Conservation (phyloP, 805 yeast genomes). For the Zygoascus flipseniorum region DNA sequence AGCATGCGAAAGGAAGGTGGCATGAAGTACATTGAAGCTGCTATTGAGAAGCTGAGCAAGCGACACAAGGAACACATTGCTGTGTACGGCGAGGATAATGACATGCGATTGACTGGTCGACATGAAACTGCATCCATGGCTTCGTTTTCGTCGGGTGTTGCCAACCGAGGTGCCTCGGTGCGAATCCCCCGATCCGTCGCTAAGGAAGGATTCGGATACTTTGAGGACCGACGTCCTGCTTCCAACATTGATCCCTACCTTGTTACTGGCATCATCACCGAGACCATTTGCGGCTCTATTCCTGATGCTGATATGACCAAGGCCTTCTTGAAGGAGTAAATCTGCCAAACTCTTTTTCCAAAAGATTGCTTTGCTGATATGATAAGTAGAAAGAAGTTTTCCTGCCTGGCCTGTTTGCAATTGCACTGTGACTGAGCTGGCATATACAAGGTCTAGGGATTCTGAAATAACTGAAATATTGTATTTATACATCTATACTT, state of each 20-base stretch:
- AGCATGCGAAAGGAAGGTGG: conserved; percentile 93
- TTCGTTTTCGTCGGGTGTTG: conserved; percentile 91
- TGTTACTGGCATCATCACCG: conserved; percentile 97
- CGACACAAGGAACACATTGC: conserved; percentile 96
- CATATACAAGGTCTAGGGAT: background rate
- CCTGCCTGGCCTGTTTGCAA: too few relatives aligned
- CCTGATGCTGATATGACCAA: conserved; percentile 92
- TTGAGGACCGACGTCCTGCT: conserved; percentile 99
- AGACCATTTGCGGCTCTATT: conserved; percentile 90
- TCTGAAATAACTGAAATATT: background rate
- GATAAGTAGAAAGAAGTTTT: too few relatives aligned
- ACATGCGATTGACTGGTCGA: conserved; percentile 91
- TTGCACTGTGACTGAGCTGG: too few relatives aligned
- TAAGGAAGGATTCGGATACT: conserved; percentile 96
- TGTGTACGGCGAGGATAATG: conserved; percentile 93
- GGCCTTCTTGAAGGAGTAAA: conserved; percentile 26
- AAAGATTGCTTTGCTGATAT: too few relatives aligned
- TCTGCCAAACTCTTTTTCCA: too few relatives aligned
- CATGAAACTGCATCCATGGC: conserved; percentile 97
- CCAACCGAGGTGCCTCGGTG: conserved; percentile 98
- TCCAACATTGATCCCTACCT: conserved; percentile 98
- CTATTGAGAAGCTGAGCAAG: conserved; percentile 85
- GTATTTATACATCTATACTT: background rate
- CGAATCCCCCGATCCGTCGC: conserved; percentile 99
- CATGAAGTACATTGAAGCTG: conserved; percentile 86